Percentiles rank a stretch among this genome's conserved stretches.
phyloP scores from a whole-genome alignment of 345 rosid species.

The Moricandia moricandioides region DNA sequence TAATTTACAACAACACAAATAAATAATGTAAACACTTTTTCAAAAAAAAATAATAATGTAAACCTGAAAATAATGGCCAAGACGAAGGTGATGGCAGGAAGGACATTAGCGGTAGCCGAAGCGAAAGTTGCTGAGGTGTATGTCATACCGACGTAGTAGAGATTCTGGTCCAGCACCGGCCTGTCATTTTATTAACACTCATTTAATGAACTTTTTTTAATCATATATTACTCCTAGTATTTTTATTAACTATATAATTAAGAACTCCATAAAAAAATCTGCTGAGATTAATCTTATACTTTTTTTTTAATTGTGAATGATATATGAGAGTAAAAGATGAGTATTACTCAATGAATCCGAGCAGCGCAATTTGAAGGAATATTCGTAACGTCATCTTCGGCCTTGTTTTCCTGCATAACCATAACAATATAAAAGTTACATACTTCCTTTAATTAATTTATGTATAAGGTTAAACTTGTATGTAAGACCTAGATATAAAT shows the following conservation, averaged over 20 bases:
- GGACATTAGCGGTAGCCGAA: slow-evolving; percentile 62
- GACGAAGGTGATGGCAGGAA: slow-evolving; percentile 79
- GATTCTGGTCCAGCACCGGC: slow-evolving; percentile 92
- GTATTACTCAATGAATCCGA: slow-evolving; percentile 82
- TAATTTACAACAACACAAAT: too few relatives aligned
- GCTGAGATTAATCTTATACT: background rate
- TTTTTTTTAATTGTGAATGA: background rate
- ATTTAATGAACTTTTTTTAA: background rate
- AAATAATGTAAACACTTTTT: too few relatives aligned
- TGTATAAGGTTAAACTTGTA: background rate
- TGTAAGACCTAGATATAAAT: background rate
- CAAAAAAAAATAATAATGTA: background rate
- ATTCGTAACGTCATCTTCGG: slow-evolving; percentile 78
- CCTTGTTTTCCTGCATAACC: slow-evolving; percentile 67
- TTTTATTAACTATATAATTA: background rate
- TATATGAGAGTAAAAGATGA: background rate
- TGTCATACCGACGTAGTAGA: slow-evolving; percentile 85
- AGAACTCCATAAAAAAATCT: background rate
- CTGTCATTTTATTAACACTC: slow-evolving; percentile 41
- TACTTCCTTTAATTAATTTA: background rate
- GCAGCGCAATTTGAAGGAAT: slow-evolving; percentile 65
- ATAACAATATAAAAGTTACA: background rate
- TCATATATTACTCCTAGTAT: background rate
- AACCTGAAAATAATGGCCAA: slow-evolving; percentile 86
- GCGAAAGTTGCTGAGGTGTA: slow-evolving; percentile 90